Evolutionary conservation across 2,329 filamentous ascomycete genomes (phyloP).

Genomic region (Elsinoe necatrix): DNA sequence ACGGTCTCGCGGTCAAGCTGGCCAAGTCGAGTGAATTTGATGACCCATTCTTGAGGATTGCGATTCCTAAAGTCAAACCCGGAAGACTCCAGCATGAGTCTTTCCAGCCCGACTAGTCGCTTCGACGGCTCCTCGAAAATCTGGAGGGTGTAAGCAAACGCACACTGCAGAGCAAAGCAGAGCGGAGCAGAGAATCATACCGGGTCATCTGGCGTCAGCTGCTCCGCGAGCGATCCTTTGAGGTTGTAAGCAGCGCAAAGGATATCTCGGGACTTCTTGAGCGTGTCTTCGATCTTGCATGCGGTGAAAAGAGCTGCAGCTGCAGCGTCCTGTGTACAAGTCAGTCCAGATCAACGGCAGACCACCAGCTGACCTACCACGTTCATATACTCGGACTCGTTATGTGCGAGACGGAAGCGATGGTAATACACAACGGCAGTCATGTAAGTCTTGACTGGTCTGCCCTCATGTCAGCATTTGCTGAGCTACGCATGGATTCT

Average conservation of each 20-base stretch:
- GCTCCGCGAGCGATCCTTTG: conserved; percentile 55
- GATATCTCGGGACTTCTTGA: conserved; percentile 93
- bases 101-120: conserved; percentile 79
- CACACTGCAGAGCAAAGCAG: not conserved
- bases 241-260: conserved; percentile 84
- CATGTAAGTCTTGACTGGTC: conserved; percentile 83
- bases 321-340: conserved; percentile 59
- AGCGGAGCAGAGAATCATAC: conserved; percentile 40
- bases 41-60: conserved; percentile 74
- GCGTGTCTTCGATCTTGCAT: conserved; percentile 95
- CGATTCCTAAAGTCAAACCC: conserved; percentile 90
- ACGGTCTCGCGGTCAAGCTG: conserved; percentile 34
- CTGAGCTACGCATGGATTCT: not conserved
- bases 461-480: conserved; percentile 29
- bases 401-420: conserved; percentile 78
- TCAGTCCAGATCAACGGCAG: not conserved
- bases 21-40: conserved; percentile 53
- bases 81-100: conserved; percentile 84
- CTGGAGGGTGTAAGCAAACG: conserved; percentile 37
- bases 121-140: conserved; percentile 72
- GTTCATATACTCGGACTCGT: conserved; percentile 78
- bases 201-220: conserved; percentile 71
- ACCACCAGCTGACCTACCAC: conserved; percentile 32
- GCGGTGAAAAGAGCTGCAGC: conserved; percentile 82
- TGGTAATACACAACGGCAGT: conserved; percentile 91